Evolutionary conservation across 345 rosid species (phyloP), one percentile per base, ranked within the genome.

Genomic region (Pelargonium nanum): DNA sequence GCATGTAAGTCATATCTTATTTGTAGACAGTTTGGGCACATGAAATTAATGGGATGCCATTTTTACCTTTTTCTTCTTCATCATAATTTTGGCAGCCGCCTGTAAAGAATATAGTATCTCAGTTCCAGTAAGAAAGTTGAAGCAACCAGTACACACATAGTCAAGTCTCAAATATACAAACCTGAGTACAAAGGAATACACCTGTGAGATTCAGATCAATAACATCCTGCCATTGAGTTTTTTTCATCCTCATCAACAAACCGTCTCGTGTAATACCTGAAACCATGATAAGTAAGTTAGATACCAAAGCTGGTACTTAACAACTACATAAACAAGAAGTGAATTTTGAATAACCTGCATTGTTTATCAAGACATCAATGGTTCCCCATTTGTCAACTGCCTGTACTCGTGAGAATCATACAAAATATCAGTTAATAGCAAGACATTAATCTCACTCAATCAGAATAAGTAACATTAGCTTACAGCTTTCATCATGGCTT

Each of bases 371-470:
- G 24, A 94, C 74, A 69, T 93, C 97, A 73, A 94, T 76, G 0
- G 99, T 94, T 80, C 97, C 99, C 96, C 97, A 94, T 23, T 82
- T 78, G 74, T 90, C 92, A 59, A 80, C 71, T 68, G 95, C 99
- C 99, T 94, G 85, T 72, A 77, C 63, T 62, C 55, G 58, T 25
- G 24, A 59, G 40, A 66, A 65, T 53, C 62, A 57, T 52, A 21
- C 68, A 68, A 54, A 50, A 61, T 24, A 10, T 0, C 45, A 34
- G 12, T 34, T 5, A 34, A 10, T 34, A 34, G 7, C 45, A 34
- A 34, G 4, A 34, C 45, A 34, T 34, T 10, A 34, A 9, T 34
- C 45, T 34, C 6, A 34, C 12, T 34, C 45, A 34, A 34, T 9
- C 45, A 34, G 10, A 34, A 34, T 34, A 51, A 51, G 22, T 12